Evolutionary conservation across 1,284 basidiomycete species (phyloP).

Genomic region (Phellinidium pouzarii): DNA sequence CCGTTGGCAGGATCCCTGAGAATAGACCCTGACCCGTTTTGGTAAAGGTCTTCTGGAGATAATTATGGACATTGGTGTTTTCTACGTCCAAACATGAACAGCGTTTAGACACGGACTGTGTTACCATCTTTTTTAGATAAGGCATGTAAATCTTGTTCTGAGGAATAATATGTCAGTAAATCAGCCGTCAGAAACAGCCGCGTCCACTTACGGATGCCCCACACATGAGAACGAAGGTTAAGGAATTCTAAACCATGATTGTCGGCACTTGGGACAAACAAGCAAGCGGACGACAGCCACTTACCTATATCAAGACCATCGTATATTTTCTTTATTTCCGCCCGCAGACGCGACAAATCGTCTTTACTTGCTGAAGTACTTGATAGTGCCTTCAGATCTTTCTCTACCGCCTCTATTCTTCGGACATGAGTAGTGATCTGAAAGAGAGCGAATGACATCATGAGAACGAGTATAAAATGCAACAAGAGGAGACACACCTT

Average conservation of each 20-base stretch:
- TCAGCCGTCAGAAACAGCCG: neutral
- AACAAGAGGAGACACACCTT: slow-evolving; percentile 43
- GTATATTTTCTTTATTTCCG: slow-evolving; percentile 82
- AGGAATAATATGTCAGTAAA: slow-evolving; percentile 17
- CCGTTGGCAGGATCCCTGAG: neutral
- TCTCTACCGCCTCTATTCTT: slow-evolving; percentile 83
- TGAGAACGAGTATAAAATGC: neutral
- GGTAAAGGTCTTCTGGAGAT: neutral
- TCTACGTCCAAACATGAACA: neutral
- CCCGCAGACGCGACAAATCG: slow-evolving; percentile 66
- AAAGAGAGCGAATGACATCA: neutral
- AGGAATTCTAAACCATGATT: slow-evolving; percentile 51
- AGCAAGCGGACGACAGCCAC: slow-evolving; percentile 24
- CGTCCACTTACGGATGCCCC: slow-evolving; percentile 70
- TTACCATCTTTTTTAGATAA: slow-evolving; percentile 61
- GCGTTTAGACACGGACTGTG: slow-evolving; percentile 41
- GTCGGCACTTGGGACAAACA: neutral
- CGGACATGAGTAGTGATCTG: slow-evolving; percentile 81
- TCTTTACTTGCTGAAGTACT: slow-evolving; percentile 67
- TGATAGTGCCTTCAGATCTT: slow-evolving; percentile 75
- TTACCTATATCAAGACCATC: slow-evolving; percentile 72
- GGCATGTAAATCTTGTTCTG: slow-evolving; percentile 77
- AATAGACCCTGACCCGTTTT: neutral
- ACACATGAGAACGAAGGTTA: slow-evolving; percentile 69
- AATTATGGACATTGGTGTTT: neutral